Percentiles rank a stretch among this genome's conserved stretches.
These are phyloP conservation scores for Tripterygium wilfordii DNA, from an alignment of 177 flowering plant genomes.

Conservation along the genomic window DNA sequence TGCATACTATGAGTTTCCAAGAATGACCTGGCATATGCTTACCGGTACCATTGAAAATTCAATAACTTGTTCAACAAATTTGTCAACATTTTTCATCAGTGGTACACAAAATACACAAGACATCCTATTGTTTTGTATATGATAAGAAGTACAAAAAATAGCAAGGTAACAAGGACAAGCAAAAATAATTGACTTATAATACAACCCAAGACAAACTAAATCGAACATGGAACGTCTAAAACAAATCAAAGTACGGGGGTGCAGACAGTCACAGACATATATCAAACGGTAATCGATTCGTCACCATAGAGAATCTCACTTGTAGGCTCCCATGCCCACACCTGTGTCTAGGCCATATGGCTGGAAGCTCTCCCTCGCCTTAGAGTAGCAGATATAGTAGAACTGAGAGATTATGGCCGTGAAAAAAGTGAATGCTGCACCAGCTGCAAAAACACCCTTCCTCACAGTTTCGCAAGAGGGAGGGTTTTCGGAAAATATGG, in stretches of 20 bases:
- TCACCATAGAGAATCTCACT: constrained; percentile 15
- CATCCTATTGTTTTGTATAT: not conserved
- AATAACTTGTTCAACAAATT: too few species aligned
- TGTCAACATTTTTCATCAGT: too few species aligned
- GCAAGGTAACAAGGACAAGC: not conserved
- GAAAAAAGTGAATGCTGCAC: constrained; percentile 81
- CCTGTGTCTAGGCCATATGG: constrained; percentile 50
- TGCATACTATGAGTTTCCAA: too few species aligned
- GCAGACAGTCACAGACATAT: too few species aligned
- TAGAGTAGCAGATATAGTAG: constrained; percentile 64
- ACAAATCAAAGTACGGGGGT: too few species aligned
- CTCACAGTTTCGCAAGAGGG: constrained; percentile 70
- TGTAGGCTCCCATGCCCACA: constrained; percentile 60
- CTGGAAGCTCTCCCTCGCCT: constrained; percentile 42
- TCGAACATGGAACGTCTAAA: not conserved
- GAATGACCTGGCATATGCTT: too few species aligned
- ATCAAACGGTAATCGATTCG: too few species aligned
- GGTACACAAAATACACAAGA: too few species aligned
- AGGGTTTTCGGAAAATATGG: constrained; percentile 24
- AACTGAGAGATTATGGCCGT: constrained; percentile 58
- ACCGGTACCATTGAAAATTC: too few species aligned
- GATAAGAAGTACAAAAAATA: not conserved
- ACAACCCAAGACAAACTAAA: constrained; percentile 1
- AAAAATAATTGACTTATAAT: not conserved
- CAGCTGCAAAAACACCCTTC: constrained; percentile 88